Conservation (phyloP, 2,329 filamentous ascomycete genomes). For the Byssochlamys sp. region DNA sequence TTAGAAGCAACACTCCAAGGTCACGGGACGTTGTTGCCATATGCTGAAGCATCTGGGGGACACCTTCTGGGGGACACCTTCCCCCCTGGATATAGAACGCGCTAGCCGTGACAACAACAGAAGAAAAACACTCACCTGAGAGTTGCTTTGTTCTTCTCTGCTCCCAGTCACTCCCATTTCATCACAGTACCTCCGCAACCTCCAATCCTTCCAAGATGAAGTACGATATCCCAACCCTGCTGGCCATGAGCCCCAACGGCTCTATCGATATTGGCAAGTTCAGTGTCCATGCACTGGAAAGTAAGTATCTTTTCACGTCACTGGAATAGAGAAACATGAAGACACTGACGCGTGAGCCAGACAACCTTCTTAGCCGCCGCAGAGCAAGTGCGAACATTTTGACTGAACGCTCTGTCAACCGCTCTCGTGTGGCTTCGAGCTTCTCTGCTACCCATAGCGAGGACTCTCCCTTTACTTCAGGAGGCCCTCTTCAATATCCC, state of each 20-base stretch:
- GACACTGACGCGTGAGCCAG: slow-evolving; percentile 6
- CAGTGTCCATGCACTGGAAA: slow-evolving; percentile 20
- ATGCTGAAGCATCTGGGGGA: neutral
- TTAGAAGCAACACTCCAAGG: neutral
- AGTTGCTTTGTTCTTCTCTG: neutral
- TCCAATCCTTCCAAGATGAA: slow-evolving; percentile 13
- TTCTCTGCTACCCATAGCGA: slow-evolving; percentile 13
- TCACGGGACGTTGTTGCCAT: neutral
- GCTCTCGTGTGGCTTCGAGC: slow-evolving; percentile 13
- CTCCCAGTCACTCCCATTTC: neutral
- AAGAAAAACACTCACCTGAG: neutral
- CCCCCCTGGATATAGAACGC: neutral
- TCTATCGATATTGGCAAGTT: slow-evolving; percentile 17
- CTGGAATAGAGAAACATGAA: neutral
- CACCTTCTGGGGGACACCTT: neutral
- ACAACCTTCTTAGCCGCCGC: slow-evolving; percentile 15
- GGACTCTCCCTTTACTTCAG: slow-evolving; percentile 6
- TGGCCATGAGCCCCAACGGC: slow-evolving; percentile 23
- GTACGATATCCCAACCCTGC: slow-evolving; percentile 29
- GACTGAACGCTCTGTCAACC: slow-evolving; percentile 18
- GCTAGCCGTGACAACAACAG: neutral
- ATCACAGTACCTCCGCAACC: neutral
- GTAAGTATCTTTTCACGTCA: slow-evolving; percentile 13
- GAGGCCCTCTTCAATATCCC: slow-evolving; percentile 12
- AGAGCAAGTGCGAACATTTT: slow-evolving; percentile 13